Evolutionary conservation across 129 eudicot genomes (phyloP), one percentile per base, ranked within the genome.

Genomic region (Silybum marianum): DNA sequence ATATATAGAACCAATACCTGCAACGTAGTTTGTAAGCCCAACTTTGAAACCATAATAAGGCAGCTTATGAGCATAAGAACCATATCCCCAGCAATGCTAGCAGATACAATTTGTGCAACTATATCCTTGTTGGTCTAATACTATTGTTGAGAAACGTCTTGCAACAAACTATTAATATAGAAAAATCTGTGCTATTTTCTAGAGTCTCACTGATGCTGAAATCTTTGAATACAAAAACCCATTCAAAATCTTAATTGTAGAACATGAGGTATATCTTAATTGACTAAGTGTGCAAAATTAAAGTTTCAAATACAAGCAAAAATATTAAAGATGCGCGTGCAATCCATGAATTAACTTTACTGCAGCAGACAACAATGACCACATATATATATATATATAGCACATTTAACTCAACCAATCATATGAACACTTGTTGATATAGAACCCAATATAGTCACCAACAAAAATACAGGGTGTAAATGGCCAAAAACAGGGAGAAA

Each of bases 111-210:
- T 26, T 26, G 30, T 26, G 30, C 30, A 26, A 26, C 30, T 26
- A 88, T 77, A 70, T 88, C 87, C 74, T 88, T 88, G 87, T 88
- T 85, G 7, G 89, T 88, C 91, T 88, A 71, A 46, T 9, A 70
- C 0, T 26, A 69, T 38, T 0, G 65, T 87, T 51, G 84, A 87
- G 88, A 81, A 30, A 80, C 30, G 6, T 25, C 22, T 38, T 9
- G 32, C 44, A 16, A 7, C 11, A 36, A 19, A 18, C 4, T n/a
- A 60, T 32, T 34, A 18, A 28, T 10, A n/a, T 9, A 18, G 21
- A 58, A 3, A 73, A 42, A 11, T 26, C 8, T 42, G 18, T 48
- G 60, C 19, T 12, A 48, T 48, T 12, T 14, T 48, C 60, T 48
- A 48, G 7, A 40, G 12, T 48, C 60, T 14, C 6, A 14, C 5